These are phyloP conservation scores for Lagenidium sp. DNA, from an alignment of 352 stramenopile genomes.

Conservation along the genomic window DNA sequence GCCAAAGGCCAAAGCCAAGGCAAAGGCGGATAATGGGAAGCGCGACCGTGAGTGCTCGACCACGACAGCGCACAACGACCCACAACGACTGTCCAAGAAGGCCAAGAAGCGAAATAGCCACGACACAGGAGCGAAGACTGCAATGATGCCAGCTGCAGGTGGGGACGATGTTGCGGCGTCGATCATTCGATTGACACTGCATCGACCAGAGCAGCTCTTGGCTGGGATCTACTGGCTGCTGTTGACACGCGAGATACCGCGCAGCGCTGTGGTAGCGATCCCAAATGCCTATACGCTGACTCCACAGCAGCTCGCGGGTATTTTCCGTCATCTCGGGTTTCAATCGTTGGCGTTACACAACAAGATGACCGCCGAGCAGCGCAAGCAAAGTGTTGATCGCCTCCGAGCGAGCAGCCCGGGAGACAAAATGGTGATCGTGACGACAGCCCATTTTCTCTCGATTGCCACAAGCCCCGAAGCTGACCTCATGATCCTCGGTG, in stretches of 20 bases:
- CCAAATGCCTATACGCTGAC: slow-evolving; percentile 19
- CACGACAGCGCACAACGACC: too few relatives aligned
- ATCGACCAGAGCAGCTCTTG: slow-evolving; percentile 22
- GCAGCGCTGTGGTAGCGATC: slow-evolving; percentile 39
- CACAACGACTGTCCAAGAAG: slow-evolving; percentile 1
- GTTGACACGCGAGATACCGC: slow-evolving; percentile 24
- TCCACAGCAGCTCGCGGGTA: slow-evolving; percentile 26
- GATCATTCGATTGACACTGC: too few relatives aligned
- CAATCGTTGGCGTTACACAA: slow-evolving; percentile 53
- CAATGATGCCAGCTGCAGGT: slow-evolving; percentile 10
- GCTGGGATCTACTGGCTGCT: slow-evolving; percentile 51
- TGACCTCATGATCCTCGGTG: slow-evolving; percentile 29
- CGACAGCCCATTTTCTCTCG: slow-evolving; percentile 44
- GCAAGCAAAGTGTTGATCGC: slow-evolving; percentile 41
- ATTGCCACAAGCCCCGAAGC: slow-evolving; percentile 16
- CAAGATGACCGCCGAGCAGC: slow-evolving; percentile 54
- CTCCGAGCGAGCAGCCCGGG: slow-evolving; percentile 6
- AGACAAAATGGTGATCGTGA: slow-evolving; percentile 40
- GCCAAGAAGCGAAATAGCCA: slow-evolving; percentile 11
- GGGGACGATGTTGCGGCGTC: too few relatives aligned
- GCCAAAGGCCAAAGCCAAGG: slow-evolving; percentile 4
- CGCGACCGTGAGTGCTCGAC: neutral
- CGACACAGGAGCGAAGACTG: too few relatives aligned
- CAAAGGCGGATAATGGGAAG: slow-evolving; percentile 2
- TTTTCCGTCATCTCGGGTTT: slow-evolving; percentile 47